Base-by-base conservation (phyloP, 345 rosid species). In the Arabidopsis arenosa region DNA sequence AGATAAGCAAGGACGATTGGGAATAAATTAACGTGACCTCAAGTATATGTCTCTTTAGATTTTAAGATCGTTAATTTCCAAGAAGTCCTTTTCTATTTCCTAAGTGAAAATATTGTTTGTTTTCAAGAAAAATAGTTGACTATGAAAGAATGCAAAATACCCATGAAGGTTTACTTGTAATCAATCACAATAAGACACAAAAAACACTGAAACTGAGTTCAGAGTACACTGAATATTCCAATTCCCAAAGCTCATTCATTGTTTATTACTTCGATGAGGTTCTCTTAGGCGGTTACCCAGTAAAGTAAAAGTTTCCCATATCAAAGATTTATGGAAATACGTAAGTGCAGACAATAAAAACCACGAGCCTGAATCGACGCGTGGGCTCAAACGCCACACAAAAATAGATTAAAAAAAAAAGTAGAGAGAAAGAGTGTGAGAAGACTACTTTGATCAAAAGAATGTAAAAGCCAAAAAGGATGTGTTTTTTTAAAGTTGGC, bases 281-380 rank as follows among this genome's bases (percentile, higher is more conserved):
- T 64, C 14, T 2, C 49, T 47, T 63, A 77, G 39, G 72, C 80
- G 75, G 80, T 70, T 77, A 63, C 39, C 15, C 43, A 35, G 39
- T 52, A 23, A 76, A 52, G 65, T 14, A 54, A 63, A 76, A 55
- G 60, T 56, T 70, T 70, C 71, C 1, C 8, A 14, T 55, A 70
- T 60, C 44, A 76, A 71, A 63, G 80, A 51, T 65, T 21, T 67
- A 23, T 66, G 49, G 26, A 54, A 68, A 76, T 56, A 47, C 51
- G 52, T 7, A 64, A 70, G 8, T 13, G 59, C 9, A 26, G 45
- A 45, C 52, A 13, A 9, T 14, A 3, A 7, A 18, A 28, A 10
- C 30, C 68, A 77, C 81, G 68, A 73, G 80, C 72, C 6, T 43
- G 0, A 15, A 10, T 14, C 0, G 45, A 53, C 71, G 72, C 61